phyloP scores from a whole-genome alignment of 1,139 yeast species.

The Blastobotrys arbuscula region DNA sequence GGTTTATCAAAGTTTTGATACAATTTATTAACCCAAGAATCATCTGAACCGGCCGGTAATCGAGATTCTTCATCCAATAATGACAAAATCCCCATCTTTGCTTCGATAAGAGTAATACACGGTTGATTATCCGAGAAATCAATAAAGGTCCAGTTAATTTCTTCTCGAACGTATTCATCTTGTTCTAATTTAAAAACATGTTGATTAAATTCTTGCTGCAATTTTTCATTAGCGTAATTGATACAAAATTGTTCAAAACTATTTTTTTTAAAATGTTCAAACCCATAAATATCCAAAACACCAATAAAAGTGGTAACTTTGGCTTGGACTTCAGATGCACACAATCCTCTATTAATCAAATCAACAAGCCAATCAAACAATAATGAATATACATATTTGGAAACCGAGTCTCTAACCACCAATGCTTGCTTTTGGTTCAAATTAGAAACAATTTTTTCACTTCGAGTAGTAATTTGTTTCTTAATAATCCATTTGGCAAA shows the following conservation, averaged over 20 bases:
- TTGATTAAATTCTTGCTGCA: slow-evolving; percentile 96
- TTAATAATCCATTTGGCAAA: slow-evolving; percentile 93
- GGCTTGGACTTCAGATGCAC: slow-evolving; percentile 56
- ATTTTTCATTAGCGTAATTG: slow-evolving; percentile 94
- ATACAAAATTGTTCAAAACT: slow-evolving; percentile 97
- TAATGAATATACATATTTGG: slow-evolving; percentile 89
- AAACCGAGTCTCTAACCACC: slow-evolving; percentile 93
- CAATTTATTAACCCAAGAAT: slow-evolving; percentile 86
- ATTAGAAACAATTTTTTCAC: slow-evolving; percentile 84
- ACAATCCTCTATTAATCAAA: slow-evolving; percentile 73
- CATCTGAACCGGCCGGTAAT: slow-evolving; percentile 90
- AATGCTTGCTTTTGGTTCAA: slow-evolving; percentile 78
- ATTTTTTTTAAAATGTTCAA: slow-evolving; percentile 90
- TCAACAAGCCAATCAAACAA: slow-evolving; percentile 93
- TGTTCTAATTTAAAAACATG: slow-evolving; percentile 96
- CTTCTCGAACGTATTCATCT: slow-evolving; percentile 87
- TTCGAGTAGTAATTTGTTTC: slow-evolving; percentile 88
- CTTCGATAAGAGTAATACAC: slow-evolving; percentile 89
- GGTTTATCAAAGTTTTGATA: slow-evolving; percentile 78
- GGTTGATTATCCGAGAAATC: slow-evolving; percentile 97
- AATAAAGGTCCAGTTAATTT: slow-evolving; percentile 94
- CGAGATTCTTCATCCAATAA: slow-evolving; percentile 93
- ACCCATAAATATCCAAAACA: slow-evolving; percentile 95
- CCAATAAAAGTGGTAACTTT: slow-evolving; percentile 77
- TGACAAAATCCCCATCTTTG: slow-evolving; percentile 79